phyloP scores from a whole-genome alignment of 1,139 yeast species.

The Candida labiduridarum region DNA sequence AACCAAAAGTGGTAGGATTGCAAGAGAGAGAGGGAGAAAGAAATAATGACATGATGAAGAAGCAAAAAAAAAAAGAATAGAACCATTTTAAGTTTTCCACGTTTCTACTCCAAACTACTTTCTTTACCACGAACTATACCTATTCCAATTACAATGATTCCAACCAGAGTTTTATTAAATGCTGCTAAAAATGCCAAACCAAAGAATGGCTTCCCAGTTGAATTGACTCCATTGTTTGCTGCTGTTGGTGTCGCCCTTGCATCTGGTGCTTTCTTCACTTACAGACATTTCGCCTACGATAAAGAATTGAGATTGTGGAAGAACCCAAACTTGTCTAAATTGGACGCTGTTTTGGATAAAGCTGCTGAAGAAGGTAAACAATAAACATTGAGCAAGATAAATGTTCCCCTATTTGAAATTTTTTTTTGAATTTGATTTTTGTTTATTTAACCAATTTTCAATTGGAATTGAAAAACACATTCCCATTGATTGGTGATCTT shows the following conservation, averaged over 20 bases:
- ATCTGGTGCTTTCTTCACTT: constrained; percentile 70
- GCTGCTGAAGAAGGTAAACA: constrained; percentile 39
- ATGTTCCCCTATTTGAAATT: neutral
- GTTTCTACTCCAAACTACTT: neutral
- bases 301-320: constrained; percentile 69
- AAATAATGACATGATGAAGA: constrained; percentile 5
- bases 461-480: neutral
- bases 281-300: constrained; percentile 72
- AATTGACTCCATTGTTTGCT: constrained; percentile 72
- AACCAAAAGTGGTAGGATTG: constrained; percentile 18
- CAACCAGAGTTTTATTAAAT: constrained; percentile 54
- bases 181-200: constrained; percentile 37
- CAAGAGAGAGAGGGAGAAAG: neutral
- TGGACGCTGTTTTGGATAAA: constrained; percentile 61
- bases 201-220: constrained; percentile 57
- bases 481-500: neutral
- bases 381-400: constrained; percentile 10
- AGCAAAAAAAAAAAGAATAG: constrained; percentile 3
- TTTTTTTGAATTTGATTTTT: neutral
- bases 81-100: constrained; percentile 2
- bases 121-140: neutral
- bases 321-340: constrained; percentile 59
- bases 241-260: constrained; percentile 63
- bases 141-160: constrained; percentile 45
- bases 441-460: neutral